Base-by-base conservation (phyloP, 176 grass and related monocot genomes). In the Cocos nucifera region DNA sequence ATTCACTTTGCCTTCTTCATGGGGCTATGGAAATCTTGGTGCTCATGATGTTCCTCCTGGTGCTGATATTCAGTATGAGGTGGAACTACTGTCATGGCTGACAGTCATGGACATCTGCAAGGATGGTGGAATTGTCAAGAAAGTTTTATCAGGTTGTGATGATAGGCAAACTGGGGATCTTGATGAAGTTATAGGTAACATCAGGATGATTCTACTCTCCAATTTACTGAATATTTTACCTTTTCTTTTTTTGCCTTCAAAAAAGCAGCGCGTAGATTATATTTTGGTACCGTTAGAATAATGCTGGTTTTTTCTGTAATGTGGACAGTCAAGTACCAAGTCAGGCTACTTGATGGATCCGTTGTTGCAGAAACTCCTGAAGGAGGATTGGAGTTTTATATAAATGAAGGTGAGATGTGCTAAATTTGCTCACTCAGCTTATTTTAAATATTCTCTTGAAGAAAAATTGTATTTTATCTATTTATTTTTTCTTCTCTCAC, bases 61-160 rank as follows among this genome's bases (percentile, higher is more conserved):
- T 80, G 59, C 63, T 39, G 77, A 73, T 48, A 22, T 80, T 50
- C 63, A 69, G 44, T 80, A 73, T 80, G 70, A 80, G 64, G 64
- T 80, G 16, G 77, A 80, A 28, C 70, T 80, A 15, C 6, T 80
- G 22, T 80, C 70, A 23, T 80, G 77, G 70, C 27, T 80, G n/a
- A 68, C 29, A 24, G 77, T 80, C 22, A 49, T 80, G n/a, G 70
- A 75, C 28, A 48, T 80, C 4, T 80, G 61, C 21, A 69, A 30
- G 57, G 72, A 80, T 58, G 59, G 64, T 58, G 70, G 63, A 55
- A 63, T 80, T 17, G 58, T 74, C 22, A 80, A 80, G 70, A 80
- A 69, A 74, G 49, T 74, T 57, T 19, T 74, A 22, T 74, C 58
- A 53, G n/a, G n/a, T 25, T 64, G 78, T 24, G 39, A 20, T 30